These are phyloP conservation scores for Auxenochlorella protothecoides DNA, from an alignment of 139 green algal genomes.

Conservation along the genomic window DNA sequence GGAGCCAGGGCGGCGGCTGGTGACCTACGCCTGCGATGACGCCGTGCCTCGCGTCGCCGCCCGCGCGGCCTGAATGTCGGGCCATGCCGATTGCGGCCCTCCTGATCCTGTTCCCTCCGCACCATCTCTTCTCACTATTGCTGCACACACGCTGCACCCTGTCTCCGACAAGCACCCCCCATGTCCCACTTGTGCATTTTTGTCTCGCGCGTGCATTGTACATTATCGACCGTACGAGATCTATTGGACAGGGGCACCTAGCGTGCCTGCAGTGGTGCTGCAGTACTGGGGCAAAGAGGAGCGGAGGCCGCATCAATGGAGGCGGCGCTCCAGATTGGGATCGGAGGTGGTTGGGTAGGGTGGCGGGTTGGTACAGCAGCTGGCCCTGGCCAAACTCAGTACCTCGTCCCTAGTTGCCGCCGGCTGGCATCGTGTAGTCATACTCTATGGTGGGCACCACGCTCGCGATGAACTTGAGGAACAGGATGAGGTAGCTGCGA, in stretches of 20 bases:
- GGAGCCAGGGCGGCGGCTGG: neutral
- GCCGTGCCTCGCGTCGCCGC: neutral
- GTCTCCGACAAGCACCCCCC: too few species aligned
- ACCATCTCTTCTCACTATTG: neutral
- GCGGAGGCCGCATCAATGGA: too few species aligned
- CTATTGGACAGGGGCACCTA: neutral
- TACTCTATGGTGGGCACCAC: slow-evolving; percentile 93
- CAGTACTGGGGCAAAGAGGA: neutral
- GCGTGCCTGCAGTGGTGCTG: neutral
- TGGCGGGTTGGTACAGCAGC: neutral
- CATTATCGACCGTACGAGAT: neutral
- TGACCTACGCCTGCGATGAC: neutral
- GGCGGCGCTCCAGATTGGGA: neutral
- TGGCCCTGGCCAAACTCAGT: neutral
- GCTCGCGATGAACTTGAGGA: slow-evolving; percentile 92
- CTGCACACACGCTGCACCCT: too few species aligned
- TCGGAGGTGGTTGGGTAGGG: neutral
- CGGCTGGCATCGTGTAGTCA: slow-evolving; percentile 71
- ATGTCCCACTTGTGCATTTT: too few species aligned
- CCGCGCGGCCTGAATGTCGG: too few species aligned
- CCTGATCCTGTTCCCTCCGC: neutral
- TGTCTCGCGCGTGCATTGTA: neutral
- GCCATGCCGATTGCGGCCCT: neutral
- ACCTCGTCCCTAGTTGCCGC: slow-evolving; percentile 8
- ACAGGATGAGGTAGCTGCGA: slow-evolving; percentile 80